Evolutionary conservation across 345 rosid genomes (phyloP).

Genomic region (Nephelium lappaceum): DNA sequence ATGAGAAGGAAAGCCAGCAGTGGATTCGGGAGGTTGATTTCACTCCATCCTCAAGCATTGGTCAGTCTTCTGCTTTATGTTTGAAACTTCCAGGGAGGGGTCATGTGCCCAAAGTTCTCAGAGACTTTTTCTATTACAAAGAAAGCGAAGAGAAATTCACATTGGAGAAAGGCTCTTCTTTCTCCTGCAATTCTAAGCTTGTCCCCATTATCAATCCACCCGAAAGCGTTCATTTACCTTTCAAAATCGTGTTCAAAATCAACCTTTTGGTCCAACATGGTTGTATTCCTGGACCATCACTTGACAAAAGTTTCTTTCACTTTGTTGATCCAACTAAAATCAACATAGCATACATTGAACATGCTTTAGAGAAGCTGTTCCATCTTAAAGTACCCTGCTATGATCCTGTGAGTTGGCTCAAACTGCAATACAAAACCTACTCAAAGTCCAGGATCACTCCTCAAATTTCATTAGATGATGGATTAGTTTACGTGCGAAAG

Average conservation of each 20-base stretch:
- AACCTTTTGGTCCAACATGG: constrained; percentile 50
- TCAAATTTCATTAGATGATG: constrained; percentile 33
- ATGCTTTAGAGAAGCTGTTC: constrained; percentile 45
- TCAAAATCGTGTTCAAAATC: constrained; percentile 39
- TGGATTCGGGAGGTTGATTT: constrained; percentile 54
- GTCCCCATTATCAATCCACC: constrained; percentile 51
- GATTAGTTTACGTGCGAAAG: constrained; percentile 43
- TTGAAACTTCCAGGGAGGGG: constrained; percentile 34
- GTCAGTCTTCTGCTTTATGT: constrained; percentile 47
- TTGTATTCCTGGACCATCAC: constrained; percentile 40
- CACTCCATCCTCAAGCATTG: constrained; percentile 38
- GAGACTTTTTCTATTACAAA: constrained; percentile 35
- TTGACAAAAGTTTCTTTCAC: constrained; percentile 38
- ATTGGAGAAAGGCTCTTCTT: constrained; percentile 33
- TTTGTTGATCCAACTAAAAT: constrained; percentile 35
- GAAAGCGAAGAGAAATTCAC: constrained; percentile 28
- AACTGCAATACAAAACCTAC: constrained; percentile 28
- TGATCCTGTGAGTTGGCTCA: constrained; percentile 46
- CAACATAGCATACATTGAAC: constrained; percentile 20
- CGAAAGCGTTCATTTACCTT: constrained; percentile 29
- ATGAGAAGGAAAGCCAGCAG: constrained; percentile 24
- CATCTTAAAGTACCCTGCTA: constrained; percentile 52
- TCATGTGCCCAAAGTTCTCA: constrained; percentile 33
- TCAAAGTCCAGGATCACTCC: constrained; percentile 19
- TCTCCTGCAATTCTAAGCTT: constrained; percentile 35